Conservation (phyloP, 129 eudicot species). For the Gnaphalium uliginosum region DNA sequence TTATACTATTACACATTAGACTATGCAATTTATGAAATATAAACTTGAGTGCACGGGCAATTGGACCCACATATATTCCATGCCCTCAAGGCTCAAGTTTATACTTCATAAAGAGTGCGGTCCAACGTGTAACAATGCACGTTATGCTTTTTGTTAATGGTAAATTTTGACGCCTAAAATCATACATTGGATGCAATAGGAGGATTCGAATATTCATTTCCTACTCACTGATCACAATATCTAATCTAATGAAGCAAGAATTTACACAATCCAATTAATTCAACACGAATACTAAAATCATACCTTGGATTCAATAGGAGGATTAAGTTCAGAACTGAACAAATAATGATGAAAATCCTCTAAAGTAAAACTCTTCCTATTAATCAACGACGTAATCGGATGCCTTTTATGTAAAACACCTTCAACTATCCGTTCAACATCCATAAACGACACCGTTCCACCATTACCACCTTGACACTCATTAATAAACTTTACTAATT, state of each 20-base stretch:
- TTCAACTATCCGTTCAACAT: conserved; percentile 54
- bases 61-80: too few relatives aligned
- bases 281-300: neutral
- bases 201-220: too few relatives aligned
- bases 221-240: neutral
- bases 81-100: too few relatives aligned
- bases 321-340: conserved; percentile 69
- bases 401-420: conserved; percentile 61
- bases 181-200: too few relatives aligned
- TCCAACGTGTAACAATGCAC: too few relatives aligned
- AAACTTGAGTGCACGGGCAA: too few relatives aligned
- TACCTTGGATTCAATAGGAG: conserved; percentile 66
- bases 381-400: conserved; percentile 49
- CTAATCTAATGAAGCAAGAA: neutral
- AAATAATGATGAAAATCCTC: conserved; percentile 79
- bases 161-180: too few relatives aligned
- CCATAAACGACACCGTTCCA: conserved; percentile 25
- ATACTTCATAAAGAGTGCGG: too few relatives aligned
- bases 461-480: conserved; percentile 56
- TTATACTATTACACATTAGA: neutral
- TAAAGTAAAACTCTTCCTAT: conserved; percentile 56
- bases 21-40: too few relatives aligned
- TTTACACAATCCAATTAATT: neutral
- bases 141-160: too few relatives aligned
- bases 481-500: conserved; percentile 51